Conservation (phyloP, 1,284 basidiomycete genomes). For the Macrocystidia cucumis region DNA sequence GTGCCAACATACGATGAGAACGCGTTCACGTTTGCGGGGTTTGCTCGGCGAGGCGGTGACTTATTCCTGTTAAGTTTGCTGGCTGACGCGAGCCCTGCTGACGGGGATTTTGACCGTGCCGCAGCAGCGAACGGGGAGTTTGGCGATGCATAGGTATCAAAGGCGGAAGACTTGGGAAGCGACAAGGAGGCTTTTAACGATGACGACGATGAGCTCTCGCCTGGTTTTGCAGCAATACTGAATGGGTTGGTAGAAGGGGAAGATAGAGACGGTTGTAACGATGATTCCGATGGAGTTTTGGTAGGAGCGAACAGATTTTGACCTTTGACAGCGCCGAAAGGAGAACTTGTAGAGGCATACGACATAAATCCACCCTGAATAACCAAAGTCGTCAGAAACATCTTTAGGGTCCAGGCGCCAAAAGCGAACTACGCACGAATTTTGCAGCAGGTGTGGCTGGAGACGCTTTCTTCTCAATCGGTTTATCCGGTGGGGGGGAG, state of each 20-base stretch:
- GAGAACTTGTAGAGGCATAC: slow-evolving; percentile 62
- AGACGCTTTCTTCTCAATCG: slow-evolving; percentile 18
- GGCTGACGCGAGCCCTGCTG: slow-evolving; percentile 29
- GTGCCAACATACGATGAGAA: slow-evolving; percentile 53
- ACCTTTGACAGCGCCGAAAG: slow-evolving; percentile 62
- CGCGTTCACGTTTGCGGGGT: slow-evolving; percentile 34
- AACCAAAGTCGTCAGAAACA: slow-evolving; percentile 7
- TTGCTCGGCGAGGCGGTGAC: slow-evolving; percentile 38
- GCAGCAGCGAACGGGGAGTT: slow-evolving; percentile 52
- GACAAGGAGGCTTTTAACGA: too few species aligned
- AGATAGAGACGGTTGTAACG: too few species aligned
- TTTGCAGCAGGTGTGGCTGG: slow-evolving; percentile 31
- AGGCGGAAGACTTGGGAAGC: slow-evolving; percentile 45
- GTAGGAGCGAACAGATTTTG: slow-evolving; percentile 51
- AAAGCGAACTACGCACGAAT: slow-evolving; percentile 29
- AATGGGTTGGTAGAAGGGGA: too few species aligned
- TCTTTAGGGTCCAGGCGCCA: slow-evolving; percentile 8
- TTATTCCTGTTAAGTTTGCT: slow-evolving; percentile 36
- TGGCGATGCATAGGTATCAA: slow-evolving; percentile 54
- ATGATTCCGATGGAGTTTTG: slow-evolving; percentile 22
- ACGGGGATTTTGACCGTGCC: slow-evolving; percentile 42
- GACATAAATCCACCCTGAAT: slow-evolving; percentile 61
- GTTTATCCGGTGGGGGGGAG: slow-evolving; percentile 58
- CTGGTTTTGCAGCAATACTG: too few species aligned
- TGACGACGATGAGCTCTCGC: too few species aligned